Evolutionary conservation across 2,329 filamentous ascomycete species (phyloP).

Genomic region (Trichoderma sp.): DNA sequence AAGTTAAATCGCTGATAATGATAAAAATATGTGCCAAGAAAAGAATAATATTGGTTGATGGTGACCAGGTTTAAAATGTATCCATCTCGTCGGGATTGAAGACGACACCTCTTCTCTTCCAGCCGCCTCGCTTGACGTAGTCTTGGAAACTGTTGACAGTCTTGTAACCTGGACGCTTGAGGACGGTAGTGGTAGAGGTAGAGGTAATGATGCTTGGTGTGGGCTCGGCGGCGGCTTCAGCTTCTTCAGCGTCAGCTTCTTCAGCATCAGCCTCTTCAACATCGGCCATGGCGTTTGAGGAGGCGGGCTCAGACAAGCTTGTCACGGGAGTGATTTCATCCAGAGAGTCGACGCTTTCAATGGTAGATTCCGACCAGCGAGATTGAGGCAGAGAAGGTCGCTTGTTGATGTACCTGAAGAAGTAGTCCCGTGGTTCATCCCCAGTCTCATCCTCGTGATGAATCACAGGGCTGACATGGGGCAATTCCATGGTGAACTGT

Average conservation of each 20-base stretch:
- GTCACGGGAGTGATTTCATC: conserved; percentile 24
- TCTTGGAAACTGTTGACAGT: conserved; percentile 40
- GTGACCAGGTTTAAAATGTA: background rate
- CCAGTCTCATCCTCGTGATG: conserved; percentile 24
- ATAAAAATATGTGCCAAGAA: conserved; percentile 4
- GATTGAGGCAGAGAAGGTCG: conserved; percentile 36
- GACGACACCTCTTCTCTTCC: conserved; percentile 43
- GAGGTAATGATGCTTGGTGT: conserved; percentile 32
- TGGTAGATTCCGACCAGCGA: conserved; percentile 43
- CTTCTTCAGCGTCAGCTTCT: conserved; percentile 25
- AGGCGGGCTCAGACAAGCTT: conserved; percentile 3
- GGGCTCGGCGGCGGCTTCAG: conserved; percentile 25
- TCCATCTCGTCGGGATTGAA: conserved; percentile 35
- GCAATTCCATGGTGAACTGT: conserved; percentile 30
- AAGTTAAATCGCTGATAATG: conserved; percentile 2
- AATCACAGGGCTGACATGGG: conserved; percentile 29
- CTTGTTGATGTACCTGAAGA: conserved; percentile 30
- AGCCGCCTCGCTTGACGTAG: conserved; percentile 42
- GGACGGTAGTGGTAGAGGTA: conserved; percentile 31
- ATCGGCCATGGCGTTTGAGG: conserved; percentile 25
- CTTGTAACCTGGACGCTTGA: conserved; percentile 38
- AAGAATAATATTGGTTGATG: background rate
- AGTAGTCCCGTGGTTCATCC: conserved; percentile 34
- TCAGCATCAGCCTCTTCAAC: conserved; percentile 26
- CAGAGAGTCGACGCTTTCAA: conserved; percentile 32